Base-by-base conservation (phyloP, 352 stramenopile genomes). In the Pythium periplocum region DNA sequence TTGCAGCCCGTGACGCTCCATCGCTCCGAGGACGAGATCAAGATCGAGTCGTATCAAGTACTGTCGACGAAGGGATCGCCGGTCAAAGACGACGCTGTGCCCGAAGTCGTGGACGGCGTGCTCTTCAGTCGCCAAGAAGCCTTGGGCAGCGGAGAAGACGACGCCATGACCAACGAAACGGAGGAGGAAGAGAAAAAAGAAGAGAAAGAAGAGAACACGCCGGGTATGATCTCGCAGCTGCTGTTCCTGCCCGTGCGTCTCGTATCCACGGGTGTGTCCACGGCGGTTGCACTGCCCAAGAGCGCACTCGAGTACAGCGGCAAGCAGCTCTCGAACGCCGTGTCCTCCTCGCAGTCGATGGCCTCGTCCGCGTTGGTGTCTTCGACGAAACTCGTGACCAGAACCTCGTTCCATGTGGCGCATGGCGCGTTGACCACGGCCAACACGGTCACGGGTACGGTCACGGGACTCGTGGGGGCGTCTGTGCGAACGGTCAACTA, bases 181-280 rank as follows among this genome's bases (percentile, higher is more conserved):
- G 38, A 26, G 17, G 17, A 26, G 17, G 17, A 26, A 26, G 17
- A 26, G 17, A 26, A 26, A 26, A 26, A 26, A 26, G 17, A 26
- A 26, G 17, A 26, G 17, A 26, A 26, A 26, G 17, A 26, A 26
- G 17, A 26, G 32, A 1, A 37, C 2, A 17, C 51, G 0, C 45
- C 32, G 26, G 64, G 79, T 1, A 64, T 66, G 0, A 66, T 87
- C 3, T 73, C 70, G 6, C 70, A 86, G 43, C 61, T 90, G 53
- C 63, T 90, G 26, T 83, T 76, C 47, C 47, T 87, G 1, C 79
- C 79, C 0, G 71, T 86, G n/a, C 64, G 79, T 3, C 43, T 88
- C 5, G 71, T 86, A 2, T 74, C 81, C 6, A 79, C 66, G 6
- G 63, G 75, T 26, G 71, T 90, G 3, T 84, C 75, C 3, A 83